A percentile compares a stretch with the other conserved stretches of the same genome.
phyloP scores from a whole-genome alignment of 2,329 filamentous ascomycete genomes.

The Xylariaceae sp. region DNA sequence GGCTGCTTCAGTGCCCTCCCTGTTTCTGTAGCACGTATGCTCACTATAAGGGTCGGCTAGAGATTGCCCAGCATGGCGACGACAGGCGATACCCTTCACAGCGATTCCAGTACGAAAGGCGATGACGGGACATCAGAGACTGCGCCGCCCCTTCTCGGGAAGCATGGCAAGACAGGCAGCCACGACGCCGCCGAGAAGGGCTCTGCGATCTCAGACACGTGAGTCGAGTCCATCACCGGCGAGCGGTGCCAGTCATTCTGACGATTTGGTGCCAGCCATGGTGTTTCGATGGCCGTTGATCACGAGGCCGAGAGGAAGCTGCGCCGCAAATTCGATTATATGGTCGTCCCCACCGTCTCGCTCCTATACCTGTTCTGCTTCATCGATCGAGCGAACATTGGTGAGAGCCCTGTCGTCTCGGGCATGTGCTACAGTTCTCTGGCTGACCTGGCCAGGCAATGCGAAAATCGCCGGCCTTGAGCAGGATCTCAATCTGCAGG shows the following conservation, averaged over 20 bases:
- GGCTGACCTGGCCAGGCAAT: conserved; percentile 44
- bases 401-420: conserved; percentile 27
- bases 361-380: conserved; percentile 63
- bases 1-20: too few species aligned
- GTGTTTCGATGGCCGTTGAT: conserved; percentile 45
- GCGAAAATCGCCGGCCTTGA: conserved; percentile 59
- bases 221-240: conserved; percentile 6
- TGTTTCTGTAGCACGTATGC: too few species aligned
- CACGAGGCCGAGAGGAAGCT: conserved; percentile 47
- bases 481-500: conserved; percentile 48
- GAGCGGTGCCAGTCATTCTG: background rate
- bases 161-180: conserved; percentile 11
- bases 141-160: conserved; percentile 1
- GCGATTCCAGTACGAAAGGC: conserved; percentile 3
- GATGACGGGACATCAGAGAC: conserved; percentile 5
- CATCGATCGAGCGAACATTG: conserved; percentile 63
- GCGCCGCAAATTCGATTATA: conserved; percentile 54
- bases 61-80: background rate
- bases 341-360: conserved; percentile 54
- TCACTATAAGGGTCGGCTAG: background rate
- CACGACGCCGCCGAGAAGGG: conserved; percentile 33
- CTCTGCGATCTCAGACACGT: conserved; percentile 40
- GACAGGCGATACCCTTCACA: background rate
- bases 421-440: background rate
- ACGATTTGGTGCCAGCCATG: conserved; percentile 30